Conservation (phyloP, 495 filamentous ascomycete species). For the Talaromyces thailandensis region DNA sequence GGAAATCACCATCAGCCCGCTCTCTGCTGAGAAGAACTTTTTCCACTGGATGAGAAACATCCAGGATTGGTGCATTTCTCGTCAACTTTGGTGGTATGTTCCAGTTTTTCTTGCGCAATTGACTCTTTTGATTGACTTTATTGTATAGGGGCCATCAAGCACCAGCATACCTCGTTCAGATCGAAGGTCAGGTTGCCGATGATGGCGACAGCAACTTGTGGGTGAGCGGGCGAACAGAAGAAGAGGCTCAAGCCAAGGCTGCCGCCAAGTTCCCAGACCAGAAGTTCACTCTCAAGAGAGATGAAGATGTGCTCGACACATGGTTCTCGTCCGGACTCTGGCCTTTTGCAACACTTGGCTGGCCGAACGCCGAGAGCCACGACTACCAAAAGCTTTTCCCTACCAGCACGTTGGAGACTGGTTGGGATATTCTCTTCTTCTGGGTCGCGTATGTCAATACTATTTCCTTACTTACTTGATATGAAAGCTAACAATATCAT, state of each 20-base stretch:
- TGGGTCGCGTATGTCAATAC: conserved; percentile 54
- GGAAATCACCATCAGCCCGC: conserved; percentile 62
- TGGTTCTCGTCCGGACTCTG: conserved; percentile 79
- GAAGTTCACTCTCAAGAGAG: conserved; percentile 56
- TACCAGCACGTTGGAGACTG: conserved; percentile 67
- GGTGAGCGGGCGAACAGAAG: conserved; percentile 59
- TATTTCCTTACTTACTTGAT: conserved; percentile 28
- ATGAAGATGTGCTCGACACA: conserved; percentile 71
- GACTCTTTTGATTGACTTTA: background rate
- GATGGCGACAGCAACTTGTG: conserved; percentile 50
- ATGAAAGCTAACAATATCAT: conserved; percentile 55
- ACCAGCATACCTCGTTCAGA: conserved; percentile 62
- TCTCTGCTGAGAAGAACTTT: conserved; percentile 60
- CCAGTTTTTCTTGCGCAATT: background rate
- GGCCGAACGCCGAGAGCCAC: conserved; percentile 54
- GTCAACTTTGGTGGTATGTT: conserved; percentile 68
- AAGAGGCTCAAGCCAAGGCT: conserved; percentile 56
- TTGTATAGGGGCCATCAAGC: conserved; percentile 52
- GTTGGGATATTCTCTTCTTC: conserved; percentile 84
- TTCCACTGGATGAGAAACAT: conserved; percentile 63
- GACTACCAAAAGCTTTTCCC: conserved; percentile 66
- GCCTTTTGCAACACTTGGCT: conserved; percentile 78
- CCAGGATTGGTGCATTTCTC: conserved; percentile 75
- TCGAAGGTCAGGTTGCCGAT: conserved; percentile 52
- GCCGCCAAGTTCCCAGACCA: conserved; percentile 58